Percentiles rank a stretch among this genome's conserved stretches.
Evolutionary conservation across 2,329 filamentous ascomycete species (phyloP).

Genomic region (Purpureocillium takamizusanense): DNA sequence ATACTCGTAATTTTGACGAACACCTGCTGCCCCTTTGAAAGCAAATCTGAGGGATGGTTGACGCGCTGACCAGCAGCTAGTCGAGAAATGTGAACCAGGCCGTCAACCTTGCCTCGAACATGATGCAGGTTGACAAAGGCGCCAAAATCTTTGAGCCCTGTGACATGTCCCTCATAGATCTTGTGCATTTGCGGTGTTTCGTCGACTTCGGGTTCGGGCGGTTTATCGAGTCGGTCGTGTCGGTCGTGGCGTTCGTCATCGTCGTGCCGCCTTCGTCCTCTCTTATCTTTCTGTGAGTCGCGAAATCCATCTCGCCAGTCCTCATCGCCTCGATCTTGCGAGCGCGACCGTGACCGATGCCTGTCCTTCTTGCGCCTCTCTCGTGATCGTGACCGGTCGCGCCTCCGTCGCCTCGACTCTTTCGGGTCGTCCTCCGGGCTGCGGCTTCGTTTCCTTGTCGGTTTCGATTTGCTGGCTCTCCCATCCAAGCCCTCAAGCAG

Average conservation of each 20-base stretch:
- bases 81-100: slow-evolving; percentile 86
- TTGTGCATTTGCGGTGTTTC: slow-evolving; percentile 76
- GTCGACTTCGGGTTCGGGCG: slow-evolving; percentile 68
- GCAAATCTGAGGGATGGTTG: slow-evolving; percentile 82
- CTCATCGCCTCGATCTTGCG: slow-evolving; percentile 31
- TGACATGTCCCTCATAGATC: slow-evolving; percentile 82
- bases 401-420: slow-evolving; percentile 30
- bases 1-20: slow-evolving; percentile 91
- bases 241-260: slow-evolving; percentile 34
- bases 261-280: slow-evolving; percentile 29
- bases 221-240: slow-evolving; percentile 54
- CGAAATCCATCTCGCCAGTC: slow-evolving; percentile 31
- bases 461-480: slow-evolving; percentile 45
- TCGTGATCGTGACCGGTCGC: slow-evolving; percentile 31
- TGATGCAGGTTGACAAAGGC: slow-evolving; percentile 89
- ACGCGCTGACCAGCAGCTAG: slow-evolving; percentile 79
- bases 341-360: slow-evolving; percentile 27
- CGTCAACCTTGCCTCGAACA: slow-evolving; percentile 81
- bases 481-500: slow-evolving; percentile 78
- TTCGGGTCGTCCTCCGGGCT: slow-evolving; percentile 43
- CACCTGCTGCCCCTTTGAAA: slow-evolving; percentile 71
- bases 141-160: slow-evolving; percentile 90
- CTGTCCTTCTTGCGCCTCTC: slow-evolving; percentile 26
- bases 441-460: slow-evolving; percentile 47
- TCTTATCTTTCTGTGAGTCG: slow-evolving; percentile 20